These are phyloP conservation scores for Cornus suecica DNA, from an alignment of 148 eudicot species.

Conservation along the genomic window DNA sequence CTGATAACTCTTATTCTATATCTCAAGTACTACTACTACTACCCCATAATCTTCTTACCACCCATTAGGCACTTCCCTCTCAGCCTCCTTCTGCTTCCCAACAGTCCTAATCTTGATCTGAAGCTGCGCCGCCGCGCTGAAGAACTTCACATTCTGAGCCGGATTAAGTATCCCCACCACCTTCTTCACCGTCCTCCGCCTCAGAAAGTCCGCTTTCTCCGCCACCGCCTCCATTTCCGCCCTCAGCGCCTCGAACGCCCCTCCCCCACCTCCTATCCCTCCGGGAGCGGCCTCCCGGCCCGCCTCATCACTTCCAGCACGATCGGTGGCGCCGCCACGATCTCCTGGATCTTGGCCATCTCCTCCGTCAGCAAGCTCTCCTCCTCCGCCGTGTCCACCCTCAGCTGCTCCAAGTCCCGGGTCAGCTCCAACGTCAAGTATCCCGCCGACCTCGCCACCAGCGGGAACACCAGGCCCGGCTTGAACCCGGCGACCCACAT, in stretches of 20 bases:
- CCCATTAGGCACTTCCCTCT: neutral
- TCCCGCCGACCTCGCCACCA: neutral
- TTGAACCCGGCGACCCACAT: constrained; percentile 39
- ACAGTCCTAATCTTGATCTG: constrained; percentile 21
- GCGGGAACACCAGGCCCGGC: constrained; percentile 14
- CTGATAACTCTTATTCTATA: no score
- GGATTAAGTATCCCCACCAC: constrained; percentile 40
- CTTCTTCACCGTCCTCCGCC: constrained; percentile 30
- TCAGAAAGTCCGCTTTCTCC: constrained; percentile 32
- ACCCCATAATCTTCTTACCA: no score
- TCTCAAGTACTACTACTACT: no score
- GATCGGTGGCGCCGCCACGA: constrained; percentile 35
- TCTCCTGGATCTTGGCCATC: constrained; percentile 50
- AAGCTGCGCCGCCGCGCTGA: constrained; percentile 28
- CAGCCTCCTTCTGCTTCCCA: constrained; percentile 13
- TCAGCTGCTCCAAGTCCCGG: constrained; percentile 14
- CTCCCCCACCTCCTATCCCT: no score
- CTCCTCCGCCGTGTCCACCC: constrained; percentile 27
- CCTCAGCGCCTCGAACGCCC: constrained; percentile 7
- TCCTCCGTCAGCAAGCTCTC: constrained; percentile 32
- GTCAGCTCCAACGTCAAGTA: constrained; percentile 8
- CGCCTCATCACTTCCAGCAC: constrained; percentile 17
- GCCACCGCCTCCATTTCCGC: constrained; percentile 28
- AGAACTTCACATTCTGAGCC: constrained; percentile 30
- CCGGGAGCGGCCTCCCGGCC: neutral